Conservation (phyloP, 164 flowering plant genomes). For the Vitis rotundifolia region DNA sequence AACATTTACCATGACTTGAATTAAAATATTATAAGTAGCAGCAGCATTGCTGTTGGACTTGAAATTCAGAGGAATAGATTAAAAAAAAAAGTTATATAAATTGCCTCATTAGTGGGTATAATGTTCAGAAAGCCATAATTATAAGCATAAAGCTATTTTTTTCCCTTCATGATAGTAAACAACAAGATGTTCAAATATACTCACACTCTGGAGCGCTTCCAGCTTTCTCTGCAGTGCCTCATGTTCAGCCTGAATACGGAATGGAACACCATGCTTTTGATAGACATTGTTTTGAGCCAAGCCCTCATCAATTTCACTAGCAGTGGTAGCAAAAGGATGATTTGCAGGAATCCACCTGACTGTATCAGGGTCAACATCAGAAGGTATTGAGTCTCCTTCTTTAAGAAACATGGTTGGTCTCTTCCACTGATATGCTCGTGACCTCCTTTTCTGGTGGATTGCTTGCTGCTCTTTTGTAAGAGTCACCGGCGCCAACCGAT, state of each 20-base stretch:
- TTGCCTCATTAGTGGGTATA: no score
- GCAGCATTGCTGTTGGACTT: no score
- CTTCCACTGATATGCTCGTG: conserved; percentile 98
- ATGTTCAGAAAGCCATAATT: neutral
- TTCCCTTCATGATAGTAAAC: neutral
- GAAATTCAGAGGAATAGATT: no score
- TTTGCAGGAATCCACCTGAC: conserved; percentile 98
- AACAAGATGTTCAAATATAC: conserved; percentile 12
- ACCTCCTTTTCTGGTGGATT: conserved; percentile 86
- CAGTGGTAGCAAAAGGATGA: conserved; percentile 97
- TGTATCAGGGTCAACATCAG: conserved; percentile 96
- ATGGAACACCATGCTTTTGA: conserved; percentile 94
- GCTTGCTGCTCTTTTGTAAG: conserved; percentile 77
- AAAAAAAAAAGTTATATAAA: no score
- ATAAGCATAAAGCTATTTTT: neutral
- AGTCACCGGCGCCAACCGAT: conserved; percentile 87
- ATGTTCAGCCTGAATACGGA: conserved; percentile 92
- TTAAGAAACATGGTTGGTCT: conserved; percentile 86
- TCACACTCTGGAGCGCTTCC: conserved; percentile 81
- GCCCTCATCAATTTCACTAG: conserved; percentile 83
- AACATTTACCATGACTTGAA: no score
- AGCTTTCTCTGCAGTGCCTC: conserved; percentile 88
- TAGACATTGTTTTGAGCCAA: conserved; percentile 88
- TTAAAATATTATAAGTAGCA: no score
- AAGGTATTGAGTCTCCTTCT: conserved; percentile 91